Conservation (phyloP, 2,329 filamentous ascomycete genomes). For the Fusarium verticillioides region DNA sequence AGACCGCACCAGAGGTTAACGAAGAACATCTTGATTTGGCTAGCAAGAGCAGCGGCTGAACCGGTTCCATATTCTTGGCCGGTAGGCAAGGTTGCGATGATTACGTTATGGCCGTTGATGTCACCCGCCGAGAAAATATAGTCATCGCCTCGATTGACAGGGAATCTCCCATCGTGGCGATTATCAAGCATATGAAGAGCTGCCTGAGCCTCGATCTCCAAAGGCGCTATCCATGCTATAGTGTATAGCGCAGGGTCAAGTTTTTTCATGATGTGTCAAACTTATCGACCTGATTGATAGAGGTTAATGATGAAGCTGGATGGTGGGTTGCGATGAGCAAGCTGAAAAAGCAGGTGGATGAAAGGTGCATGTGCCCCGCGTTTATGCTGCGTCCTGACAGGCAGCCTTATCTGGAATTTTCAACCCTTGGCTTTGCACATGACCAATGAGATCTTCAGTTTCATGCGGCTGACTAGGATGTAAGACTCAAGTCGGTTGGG, state of each 20-base stretch:
- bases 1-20: conserved; percentile 52
- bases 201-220: conserved; percentile 51
- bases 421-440: neutral
- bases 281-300: rapidly evolving
- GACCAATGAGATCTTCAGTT: neutral
- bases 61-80: conserved; percentile 50
- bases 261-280: neutral
- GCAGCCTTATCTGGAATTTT: no score
- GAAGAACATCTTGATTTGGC: conserved; percentile 50
- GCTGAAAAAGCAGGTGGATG: no score
- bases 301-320: neutral
- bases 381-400: no score
- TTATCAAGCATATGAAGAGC: conserved; percentile 50
- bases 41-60: conserved; percentile 49
- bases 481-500: neutral
- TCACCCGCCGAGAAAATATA: conserved; percentile 52
- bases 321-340: no score
- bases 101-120: conserved; percentile 50
- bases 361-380: neutral
- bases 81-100: conserved; percentile 49
- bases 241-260: conserved; percentile 43
- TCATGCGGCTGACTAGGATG: neutral
- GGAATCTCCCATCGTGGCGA: conserved; percentile 47
- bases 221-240: conserved; percentile 52
- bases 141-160: conserved; percentile 47